Conservation (phyloP, 495 filamentous ascomycete genomes). For the Lasiosphaeria miniovina region DNA sequence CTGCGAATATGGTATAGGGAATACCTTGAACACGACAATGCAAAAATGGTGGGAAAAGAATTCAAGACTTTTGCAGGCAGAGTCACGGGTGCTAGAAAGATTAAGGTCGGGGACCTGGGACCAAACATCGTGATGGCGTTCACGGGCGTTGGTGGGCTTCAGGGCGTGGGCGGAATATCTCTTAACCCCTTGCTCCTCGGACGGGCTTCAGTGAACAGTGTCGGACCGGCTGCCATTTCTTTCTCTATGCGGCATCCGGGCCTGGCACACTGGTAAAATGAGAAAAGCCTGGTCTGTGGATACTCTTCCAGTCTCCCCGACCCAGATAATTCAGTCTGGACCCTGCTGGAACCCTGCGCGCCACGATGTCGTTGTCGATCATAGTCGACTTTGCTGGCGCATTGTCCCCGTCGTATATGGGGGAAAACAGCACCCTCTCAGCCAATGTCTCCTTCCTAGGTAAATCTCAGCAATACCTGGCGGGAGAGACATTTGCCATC, state of each 20-base stretch:
- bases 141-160: slow-evolving; percentile 22
- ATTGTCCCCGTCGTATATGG: slow-evolving; percentile 19
- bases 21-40: slow-evolving; percentile 2
- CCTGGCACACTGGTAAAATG: slow-evolving; percentile 31
- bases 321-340: slow-evolving; percentile 34
- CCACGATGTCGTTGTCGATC: slow-evolving; percentile 40
- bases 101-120: slow-evolving; percentile 10
- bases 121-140: slow-evolving; percentile 27
- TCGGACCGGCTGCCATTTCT: slow-evolving; percentile 19
- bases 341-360: slow-evolving; percentile 25
- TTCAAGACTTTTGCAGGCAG: neutral
- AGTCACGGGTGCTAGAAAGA: slow-evolving; percentile 10
- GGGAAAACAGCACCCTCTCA: slow-evolving; percentile 12
- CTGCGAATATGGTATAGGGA: neutral
- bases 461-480: slow-evolving; percentile 18
- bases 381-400: slow-evolving; percentile 25
- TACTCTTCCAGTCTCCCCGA: slow-evolving; percentile 9
- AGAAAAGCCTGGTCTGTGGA: slow-evolving; percentile 30
- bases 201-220: slow-evolving; percentile 18
- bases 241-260: slow-evolving; percentile 26
- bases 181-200: slow-evolving; percentile 25
- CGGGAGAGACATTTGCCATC: slow-evolving; percentile 14
- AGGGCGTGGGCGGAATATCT: slow-evolving; percentile 23
- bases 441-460: slow-evolving; percentile 23
- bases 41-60: slow-evolving; percentile 5